Evolutionary conservation across 331 rosid genomes (phyloP).

Genomic region (Rhamnella rubrinervis): DNA sequence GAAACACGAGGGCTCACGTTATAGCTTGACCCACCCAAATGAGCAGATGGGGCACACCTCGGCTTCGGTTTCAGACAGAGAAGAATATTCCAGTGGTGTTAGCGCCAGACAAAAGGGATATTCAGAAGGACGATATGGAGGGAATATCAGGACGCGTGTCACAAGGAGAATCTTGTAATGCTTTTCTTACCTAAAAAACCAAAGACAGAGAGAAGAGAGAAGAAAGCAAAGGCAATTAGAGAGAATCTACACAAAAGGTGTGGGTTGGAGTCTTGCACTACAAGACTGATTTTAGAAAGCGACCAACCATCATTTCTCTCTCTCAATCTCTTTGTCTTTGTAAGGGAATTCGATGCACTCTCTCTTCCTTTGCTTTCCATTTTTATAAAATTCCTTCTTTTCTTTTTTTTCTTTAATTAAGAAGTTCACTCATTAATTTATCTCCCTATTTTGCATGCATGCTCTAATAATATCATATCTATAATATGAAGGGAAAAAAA

Average conservation of each 20-base stretch:
- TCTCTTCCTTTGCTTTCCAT: constrained; percentile 12
- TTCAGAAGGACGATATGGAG: constrained; percentile 53
- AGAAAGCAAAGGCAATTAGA: constrained; percentile 20
- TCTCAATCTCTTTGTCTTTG: constrained; percentile 26
- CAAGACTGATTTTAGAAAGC: constrained; percentile 60
- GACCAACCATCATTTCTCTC: constrained; percentile 57
- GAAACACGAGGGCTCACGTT: not conserved
- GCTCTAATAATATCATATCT: no score
- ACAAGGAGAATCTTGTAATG: constrained; percentile 39
- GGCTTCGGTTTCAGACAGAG: constrained; percentile 20
- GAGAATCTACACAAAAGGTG: constrained; percentile 54
- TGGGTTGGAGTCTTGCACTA: constrained; percentile 47
- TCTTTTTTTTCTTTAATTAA: not conserved
- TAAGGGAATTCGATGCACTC: constrained; percentile 72
- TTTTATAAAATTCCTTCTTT: not conserved
- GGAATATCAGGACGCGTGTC: constrained; percentile 68
- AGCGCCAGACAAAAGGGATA: constrained; percentile 77
- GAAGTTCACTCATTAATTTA: not conserved
- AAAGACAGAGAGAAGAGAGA: constrained; percentile 12
- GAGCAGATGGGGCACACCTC: constrained; percentile 1
- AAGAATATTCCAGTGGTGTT: constrained; percentile 48
- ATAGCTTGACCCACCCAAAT: not conserved
- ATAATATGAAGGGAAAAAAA: no score
- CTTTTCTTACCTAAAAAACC: constrained; percentile 13
- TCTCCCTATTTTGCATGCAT: not conserved